Evolutionary conservation across 176 grass and related monocot species (phyloP).

Genomic region (Avena eriantha): DNA sequence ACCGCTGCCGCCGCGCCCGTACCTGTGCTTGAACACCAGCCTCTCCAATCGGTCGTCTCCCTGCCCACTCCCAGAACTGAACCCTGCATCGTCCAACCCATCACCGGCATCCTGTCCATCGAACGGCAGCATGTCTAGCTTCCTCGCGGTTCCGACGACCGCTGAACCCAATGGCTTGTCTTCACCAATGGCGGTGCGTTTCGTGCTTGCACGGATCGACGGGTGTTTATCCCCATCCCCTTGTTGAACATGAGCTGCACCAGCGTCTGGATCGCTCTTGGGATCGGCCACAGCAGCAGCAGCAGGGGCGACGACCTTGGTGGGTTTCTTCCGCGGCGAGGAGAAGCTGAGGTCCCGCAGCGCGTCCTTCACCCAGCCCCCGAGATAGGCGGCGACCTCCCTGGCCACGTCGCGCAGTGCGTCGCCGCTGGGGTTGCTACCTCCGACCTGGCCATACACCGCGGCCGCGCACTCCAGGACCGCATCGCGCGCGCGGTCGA

Average conservation of each 20-base stretch:
- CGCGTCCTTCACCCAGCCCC: constrained; percentile 49
- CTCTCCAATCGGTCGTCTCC: constrained; percentile 50
- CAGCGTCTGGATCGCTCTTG: background rate
- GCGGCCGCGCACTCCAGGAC: constrained; percentile 43
- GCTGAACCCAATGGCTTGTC: background rate
- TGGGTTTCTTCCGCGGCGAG: constrained; percentile 50
- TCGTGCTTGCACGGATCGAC: background rate
- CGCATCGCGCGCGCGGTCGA: constrained; percentile 53
- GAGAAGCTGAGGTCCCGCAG: constrained; percentile 56
- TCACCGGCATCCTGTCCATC: constrained; percentile 9
- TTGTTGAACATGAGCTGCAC: background rate
- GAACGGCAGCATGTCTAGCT: constrained; percentile 52
- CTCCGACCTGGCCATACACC: background rate
- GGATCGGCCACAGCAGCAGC: background rate
- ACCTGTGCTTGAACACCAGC: constrained; percentile 66
- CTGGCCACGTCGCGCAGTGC: constrained; percentile 38
- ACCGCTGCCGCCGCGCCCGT: background rate
- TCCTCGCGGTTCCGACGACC: background rate
- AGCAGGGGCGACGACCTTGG: constrained; percentile 4
- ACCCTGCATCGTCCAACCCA: constrained; percentile 39
- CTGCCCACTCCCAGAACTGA: constrained; percentile 30
- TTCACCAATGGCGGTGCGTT: background rate
- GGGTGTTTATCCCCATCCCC: background rate
- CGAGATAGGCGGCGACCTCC: constrained; percentile 54
- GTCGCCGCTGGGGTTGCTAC: background rate